These are phyloP conservation scores for Suhomyces anneliseae DNA, from an alignment of 1,139 yeast genomes.

Conservation along the genomic window DNA sequence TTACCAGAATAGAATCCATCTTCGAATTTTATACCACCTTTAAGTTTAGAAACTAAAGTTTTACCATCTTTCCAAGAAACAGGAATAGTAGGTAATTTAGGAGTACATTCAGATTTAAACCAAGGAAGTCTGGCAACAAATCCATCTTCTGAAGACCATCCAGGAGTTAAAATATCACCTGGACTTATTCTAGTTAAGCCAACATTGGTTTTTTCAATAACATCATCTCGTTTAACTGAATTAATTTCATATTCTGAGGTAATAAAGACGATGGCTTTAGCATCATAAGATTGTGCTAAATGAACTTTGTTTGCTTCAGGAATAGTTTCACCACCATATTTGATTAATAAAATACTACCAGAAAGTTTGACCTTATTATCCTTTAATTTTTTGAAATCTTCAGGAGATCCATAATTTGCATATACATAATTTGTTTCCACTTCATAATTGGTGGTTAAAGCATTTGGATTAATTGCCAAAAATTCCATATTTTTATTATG, in stretches of 20 bases:
- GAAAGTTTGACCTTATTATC: constrained; percentile 34
- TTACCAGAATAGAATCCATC: constrained; percentile 33
- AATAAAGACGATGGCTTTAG: constrained; percentile 39
- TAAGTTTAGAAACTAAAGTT: constrained; percentile 47
- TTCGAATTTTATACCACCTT: constrained; percentile 45
- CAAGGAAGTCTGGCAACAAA: constrained; percentile 39
- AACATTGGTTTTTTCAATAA: constrained; percentile 63
- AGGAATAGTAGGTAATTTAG: constrained; percentile 75
- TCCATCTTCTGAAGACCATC: constrained; percentile 60
- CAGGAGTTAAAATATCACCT: constrained; percentile 82
- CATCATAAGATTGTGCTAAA: constrained; percentile 32
- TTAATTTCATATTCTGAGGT: constrained; percentile 28
- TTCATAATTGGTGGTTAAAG: constrained; percentile 46
- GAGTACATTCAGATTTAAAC: constrained; percentile 54
- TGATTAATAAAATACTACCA: constrained; percentile 56
- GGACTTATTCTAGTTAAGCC: constrained; percentile 66
- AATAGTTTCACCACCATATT: constrained; percentile 50
- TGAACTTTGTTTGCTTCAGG: constrained; percentile 42
- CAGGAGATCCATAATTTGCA: constrained; percentile 58
- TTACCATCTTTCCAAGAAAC: constrained; percentile 71
- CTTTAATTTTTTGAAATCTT: constrained; percentile 54
- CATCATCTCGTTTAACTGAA: constrained; percentile 44
- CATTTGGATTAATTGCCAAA: constrained; percentile 67
- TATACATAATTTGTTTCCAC: constrained; percentile 57
- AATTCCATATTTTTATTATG: constrained; percentile 39